These are phyloP conservation scores for Magnaporthiopsis rhizophila DNA, from an alignment of 2,329 filamentous ascomycete genomes.

Conservation along the genomic window DNA sequence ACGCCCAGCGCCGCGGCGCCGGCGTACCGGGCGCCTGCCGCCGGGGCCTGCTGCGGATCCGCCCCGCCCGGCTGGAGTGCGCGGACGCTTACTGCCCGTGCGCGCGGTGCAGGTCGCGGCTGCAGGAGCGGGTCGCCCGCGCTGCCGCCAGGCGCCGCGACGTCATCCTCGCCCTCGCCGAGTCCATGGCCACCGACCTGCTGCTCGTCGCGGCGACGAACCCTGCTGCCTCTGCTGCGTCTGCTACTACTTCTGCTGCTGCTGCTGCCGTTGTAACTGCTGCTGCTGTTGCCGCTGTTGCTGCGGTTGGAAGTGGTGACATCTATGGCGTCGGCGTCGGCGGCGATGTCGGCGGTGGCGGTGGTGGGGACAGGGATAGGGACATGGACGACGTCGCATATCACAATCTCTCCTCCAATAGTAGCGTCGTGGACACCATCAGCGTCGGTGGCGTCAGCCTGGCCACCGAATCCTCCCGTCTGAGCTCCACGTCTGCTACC, in stretches of 20 bases:
- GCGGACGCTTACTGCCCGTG: too few relatives aligned
- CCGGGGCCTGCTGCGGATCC: too few relatives aligned
- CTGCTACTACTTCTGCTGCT: too few relatives aligned
- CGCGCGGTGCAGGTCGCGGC: too few relatives aligned
- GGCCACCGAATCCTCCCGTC: background rate
- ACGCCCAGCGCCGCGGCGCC: background rate
- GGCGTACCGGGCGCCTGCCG: too few relatives aligned
- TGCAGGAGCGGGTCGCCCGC: too few relatives aligned
- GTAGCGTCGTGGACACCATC: background rate
- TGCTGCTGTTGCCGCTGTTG: slow-evolving; percentile 39
- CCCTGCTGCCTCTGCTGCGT: slow-evolving; percentile 16
- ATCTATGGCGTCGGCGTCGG: slow-evolving; percentile 50
- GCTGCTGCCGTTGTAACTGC: too few relatives aligned
- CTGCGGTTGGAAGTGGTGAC: background rate
- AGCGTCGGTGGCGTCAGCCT: background rate
- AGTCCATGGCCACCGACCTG: background rate
- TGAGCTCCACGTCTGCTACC: background rate
- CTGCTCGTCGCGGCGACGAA: slow-evolving; percentile 32
- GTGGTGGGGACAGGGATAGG: too few relatives aligned
- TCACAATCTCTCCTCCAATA: background rate
- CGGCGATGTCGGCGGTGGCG: too few relatives aligned
- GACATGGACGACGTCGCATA: background rate
- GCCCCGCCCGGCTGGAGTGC: too few relatives aligned
- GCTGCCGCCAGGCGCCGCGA: too few relatives aligned
- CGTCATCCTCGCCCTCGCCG: too few relatives aligned